Evolutionary conservation across 2,329 filamentous ascomycete species (phyloP).

Genomic region (Paraconiothyrium brasiliense): DNA sequence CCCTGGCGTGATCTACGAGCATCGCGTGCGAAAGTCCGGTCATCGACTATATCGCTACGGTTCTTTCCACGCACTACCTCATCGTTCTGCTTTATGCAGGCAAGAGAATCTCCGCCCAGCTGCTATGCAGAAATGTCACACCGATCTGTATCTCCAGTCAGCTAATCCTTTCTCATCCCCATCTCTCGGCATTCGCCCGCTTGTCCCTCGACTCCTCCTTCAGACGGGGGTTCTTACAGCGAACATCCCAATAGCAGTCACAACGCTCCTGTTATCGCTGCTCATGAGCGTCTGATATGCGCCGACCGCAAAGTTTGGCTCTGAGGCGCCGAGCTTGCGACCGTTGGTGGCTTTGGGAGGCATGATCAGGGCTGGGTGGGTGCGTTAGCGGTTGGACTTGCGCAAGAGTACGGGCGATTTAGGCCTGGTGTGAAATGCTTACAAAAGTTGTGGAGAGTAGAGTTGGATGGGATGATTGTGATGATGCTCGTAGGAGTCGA

Average conservation of each 20-base stretch:
- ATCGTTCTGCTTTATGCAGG: conserved; percentile 52
- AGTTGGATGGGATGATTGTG: conserved; percentile 23
- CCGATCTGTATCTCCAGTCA: conserved; percentile 52
- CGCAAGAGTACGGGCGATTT: neutral
- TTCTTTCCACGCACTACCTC: neutral
- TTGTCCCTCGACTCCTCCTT: neutral
- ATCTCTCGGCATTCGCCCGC: conserved; percentile 11
- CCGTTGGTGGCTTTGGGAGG: conserved; percentile 42
- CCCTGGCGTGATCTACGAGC: neutral
- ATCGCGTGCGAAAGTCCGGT: neutral
- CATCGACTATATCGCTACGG: neutral
- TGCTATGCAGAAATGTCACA: conserved; percentile 62
- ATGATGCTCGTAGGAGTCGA: conserved; percentile 31
- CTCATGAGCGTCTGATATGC: conserved; percentile 54
- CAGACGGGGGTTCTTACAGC: conserved; percentile 53
- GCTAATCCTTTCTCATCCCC: conserved; percentile 20
- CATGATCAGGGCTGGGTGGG: conserved; percentile 29
- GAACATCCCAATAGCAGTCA: conserved; percentile 60
- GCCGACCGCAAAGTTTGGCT: conserved; percentile 53
- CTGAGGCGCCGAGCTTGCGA: conserved; percentile 31
- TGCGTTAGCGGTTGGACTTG: neutral
- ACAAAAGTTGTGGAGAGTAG: conserved; percentile 6
- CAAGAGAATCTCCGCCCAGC: conserved; percentile 62
- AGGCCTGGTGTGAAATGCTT: conserved; percentile 19
- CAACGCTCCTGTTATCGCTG: conserved; percentile 60